Base-by-base conservation (phyloP, 805 yeast genomes). In the Groenewaldozyma salmanticensis region DNA sequence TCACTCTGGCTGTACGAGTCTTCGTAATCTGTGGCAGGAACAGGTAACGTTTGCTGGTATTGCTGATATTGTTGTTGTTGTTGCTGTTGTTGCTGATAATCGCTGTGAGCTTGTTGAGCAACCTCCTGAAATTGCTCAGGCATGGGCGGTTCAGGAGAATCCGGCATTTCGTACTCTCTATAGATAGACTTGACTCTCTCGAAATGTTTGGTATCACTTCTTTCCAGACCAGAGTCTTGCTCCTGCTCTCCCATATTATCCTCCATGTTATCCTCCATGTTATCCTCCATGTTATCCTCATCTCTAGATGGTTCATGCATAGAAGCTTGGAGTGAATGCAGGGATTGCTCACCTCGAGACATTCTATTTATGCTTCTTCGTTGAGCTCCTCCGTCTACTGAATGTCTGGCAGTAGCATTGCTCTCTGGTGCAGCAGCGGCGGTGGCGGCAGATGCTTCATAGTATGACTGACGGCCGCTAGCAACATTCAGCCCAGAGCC, bases 171-270 rank as follows among this genome's bases (percentile, higher is more conserved):
- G 40, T 53, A 53, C 37, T 53, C 58, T 22, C 52, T 44, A 43
- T 53, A 53, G 33, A 53, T 44, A 15, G 55, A 51, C 33, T 42
- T 46, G 37, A 53, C 50, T 7, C 57, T 45, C 22, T 53, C 57
- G 38, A 51, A 53, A 34, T 48, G 50, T 36, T 49, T 52, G 18
- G 54, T 50, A 27, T 45, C 47, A 15, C 36, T 37, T 20, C 56
- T 43, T 16, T 21, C 43, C 27, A 48, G 44, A 4, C 38, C 44
- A 1, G 38, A 36, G 5, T 29, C 36, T 17, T 21, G 31, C 4
- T 4, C 20, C 17, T 22, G 17, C 7, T 24, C 22, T 34, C 7
- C 33, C 6, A 9, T n/a, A 21, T 16, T 21, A 13, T n/a, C 20
- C 9, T n/a, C 39, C 16, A 11, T 20, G 18, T 17, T 5, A 11